Percentiles rank a stretch among this genome's conserved stretches.
Evolutionary conservation across 495 filamentous ascomycete genomes (phyloP).

Genomic region (Rhypophila decipiens): DNA sequence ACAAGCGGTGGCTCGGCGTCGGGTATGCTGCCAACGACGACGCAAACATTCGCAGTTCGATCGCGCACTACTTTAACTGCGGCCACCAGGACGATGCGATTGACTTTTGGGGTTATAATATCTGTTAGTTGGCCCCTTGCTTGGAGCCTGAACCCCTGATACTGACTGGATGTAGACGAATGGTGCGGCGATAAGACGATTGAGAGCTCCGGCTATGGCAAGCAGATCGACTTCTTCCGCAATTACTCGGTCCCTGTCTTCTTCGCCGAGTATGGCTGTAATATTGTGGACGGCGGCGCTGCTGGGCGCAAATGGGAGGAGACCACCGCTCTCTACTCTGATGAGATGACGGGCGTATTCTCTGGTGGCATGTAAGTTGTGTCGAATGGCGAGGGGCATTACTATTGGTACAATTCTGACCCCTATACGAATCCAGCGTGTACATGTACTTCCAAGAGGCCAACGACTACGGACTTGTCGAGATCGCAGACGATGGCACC

Average conservation of each 20-base stretch:
- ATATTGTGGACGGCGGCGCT: conserved; percentile 47
- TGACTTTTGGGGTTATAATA: conserved; percentile 98
- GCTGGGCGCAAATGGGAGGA: conserved; percentile 83
- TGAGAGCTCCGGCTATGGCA: conserved; percentile 65
- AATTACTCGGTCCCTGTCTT: conserved; percentile 89
- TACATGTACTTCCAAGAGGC: conserved; percentile 96
- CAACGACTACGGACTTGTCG: conserved; percentile 86
- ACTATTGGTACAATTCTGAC: too few species aligned
- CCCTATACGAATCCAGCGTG: too few species aligned
- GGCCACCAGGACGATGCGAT: conserved; percentile 57
- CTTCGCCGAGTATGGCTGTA: conserved; percentile 98
- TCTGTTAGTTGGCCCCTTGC: too few species aligned
- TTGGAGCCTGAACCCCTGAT: too few species aligned
- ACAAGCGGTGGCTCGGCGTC: conserved; percentile 75
- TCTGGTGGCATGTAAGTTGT: conserved; percentile 96
- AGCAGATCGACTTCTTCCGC: conserved; percentile 72
- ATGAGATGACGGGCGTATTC: conserved; percentile 76
- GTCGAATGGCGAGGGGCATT: too few species aligned
- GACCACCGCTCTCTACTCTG: conserved; percentile 73
- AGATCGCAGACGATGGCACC: conserved; percentile 46
- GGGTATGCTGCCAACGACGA: conserved; percentile 96
- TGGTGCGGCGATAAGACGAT: conserved; percentile 88
- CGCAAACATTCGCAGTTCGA: conserved; percentile 62
- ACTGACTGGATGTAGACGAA: too few species aligned
- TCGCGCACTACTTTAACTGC: conserved; percentile 93